Percentiles rank a stretch among this genome's conserved stretches.
Conservation (phyloP, 306 rosid genomes). For the Urtica urens region DNA sequence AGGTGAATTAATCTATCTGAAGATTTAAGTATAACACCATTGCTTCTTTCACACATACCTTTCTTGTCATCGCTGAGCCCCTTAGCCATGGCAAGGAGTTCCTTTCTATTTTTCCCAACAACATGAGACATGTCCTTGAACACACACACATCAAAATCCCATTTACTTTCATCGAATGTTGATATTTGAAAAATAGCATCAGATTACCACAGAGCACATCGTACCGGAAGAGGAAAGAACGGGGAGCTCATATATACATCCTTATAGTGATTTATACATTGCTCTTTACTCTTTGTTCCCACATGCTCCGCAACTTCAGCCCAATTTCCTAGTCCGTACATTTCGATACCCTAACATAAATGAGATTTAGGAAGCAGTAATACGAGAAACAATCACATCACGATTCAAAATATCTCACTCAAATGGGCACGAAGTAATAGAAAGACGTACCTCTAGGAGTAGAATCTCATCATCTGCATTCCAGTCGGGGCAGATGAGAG, state of each 20-base stretch:
- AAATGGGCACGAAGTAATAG: constrained; percentile 3
- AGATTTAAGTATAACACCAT: too few species aligned
- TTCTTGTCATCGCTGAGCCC: constrained; percentile 89
- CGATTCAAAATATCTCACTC: constrained; percentile 3
- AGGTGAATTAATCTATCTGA: neutral
- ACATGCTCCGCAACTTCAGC: constrained; percentile 98
- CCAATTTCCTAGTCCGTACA: constrained; percentile 99
- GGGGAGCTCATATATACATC: constrained; percentile 68
- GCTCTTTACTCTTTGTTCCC: constrained; percentile 87
- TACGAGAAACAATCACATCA: neutral
- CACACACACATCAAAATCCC: constrained; percentile 22
- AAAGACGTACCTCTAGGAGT: constrained; percentile 74
- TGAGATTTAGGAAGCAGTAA: constrained; percentile 9
- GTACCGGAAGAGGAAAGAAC: constrained; percentile 88
- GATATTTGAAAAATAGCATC: constrained; percentile 8
- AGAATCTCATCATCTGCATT: constrained; percentile 96
- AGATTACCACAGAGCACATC: constrained; percentile 14
- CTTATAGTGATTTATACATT: constrained; percentile 80
- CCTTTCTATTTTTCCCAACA: constrained; percentile 87
- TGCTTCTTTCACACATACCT: constrained; percentile 42
- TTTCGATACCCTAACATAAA: constrained; percentile 68
- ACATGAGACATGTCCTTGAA: constrained; percentile 94
- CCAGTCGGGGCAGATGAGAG: constrained; percentile 93
- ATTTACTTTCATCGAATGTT: constrained; percentile 12
- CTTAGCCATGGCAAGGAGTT: constrained; percentile 96